A percentile compares a stretch with the other conserved stretches of the same genome.
These are phyloP conservation scores for Penicillium occitanis DNA, from an alignment of 2,329 filamentous ascomycete genomes.

Conservation along the genomic window DNA sequence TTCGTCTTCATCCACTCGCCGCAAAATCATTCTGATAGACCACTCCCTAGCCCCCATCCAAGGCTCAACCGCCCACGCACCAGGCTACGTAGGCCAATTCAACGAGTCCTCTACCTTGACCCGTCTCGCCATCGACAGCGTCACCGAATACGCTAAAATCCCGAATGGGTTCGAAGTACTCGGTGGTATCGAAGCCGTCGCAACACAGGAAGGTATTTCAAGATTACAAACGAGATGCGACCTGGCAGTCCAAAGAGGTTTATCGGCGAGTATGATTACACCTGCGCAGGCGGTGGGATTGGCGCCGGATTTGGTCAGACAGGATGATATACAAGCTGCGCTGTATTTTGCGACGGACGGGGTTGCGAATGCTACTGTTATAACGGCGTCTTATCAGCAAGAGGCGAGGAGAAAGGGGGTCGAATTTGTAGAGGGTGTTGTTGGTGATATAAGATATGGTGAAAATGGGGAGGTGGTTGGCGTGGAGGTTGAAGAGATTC, in stretches of 20 bases:
- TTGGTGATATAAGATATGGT: neutral
- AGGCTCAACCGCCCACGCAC: conserved; percentile 37
- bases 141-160: conserved; percentile 31
- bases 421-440: conserved; percentile 26
- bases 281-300: conserved; percentile 26
- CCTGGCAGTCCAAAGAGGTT: conserved; percentile 17
- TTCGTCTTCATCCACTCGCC: conserved; percentile 23
- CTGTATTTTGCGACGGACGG: conserved; percentile 32
- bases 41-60: conserved; percentile 28
- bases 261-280: conserved; percentile 30
- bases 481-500: conserved; percentile 24
- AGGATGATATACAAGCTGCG: conserved; percentile 24
- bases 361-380: conserved; percentile 28
- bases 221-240: neutral
- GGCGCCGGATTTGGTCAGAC: conserved; percentile 31
- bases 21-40: conserved; percentile 29
- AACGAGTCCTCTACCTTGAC: conserved; percentile 36
- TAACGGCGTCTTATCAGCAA: conserved; percentile 29
- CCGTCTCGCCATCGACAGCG: conserved; percentile 33
- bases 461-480: conserved; percentile 24
- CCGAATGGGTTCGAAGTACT: conserved; percentile 31
- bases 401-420: conserved; percentile 27
- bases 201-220: conserved; percentile 26
- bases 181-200: conserved; percentile 31
- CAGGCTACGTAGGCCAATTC: conserved; percentile 38